Evolutionary conservation across 176 grass and related monocot species (phyloP), one percentile per base, ranked within the genome.

Genomic region (Alopecurus myosuroides): DNA sequence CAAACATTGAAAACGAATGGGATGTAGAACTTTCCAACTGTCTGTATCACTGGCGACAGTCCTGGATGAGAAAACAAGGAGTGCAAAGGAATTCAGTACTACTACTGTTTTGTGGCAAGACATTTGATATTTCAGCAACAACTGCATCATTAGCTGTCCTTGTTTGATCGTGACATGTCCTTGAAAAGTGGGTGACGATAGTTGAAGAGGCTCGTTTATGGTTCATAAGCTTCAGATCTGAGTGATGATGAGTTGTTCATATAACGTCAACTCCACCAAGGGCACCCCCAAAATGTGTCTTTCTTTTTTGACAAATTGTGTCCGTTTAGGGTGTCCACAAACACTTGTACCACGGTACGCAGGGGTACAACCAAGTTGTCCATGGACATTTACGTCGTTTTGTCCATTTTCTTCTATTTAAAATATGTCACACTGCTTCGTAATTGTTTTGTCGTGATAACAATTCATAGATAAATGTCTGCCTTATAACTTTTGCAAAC

Each of bases 161-260:
- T 25, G 48, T 33, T 72, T 68, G 39, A 79, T 45, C 39, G 40
- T 86, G 84, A 36, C 84, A 50, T 19, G 46, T 22, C n/a, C 31
- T 23, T 45, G 34, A 19, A 75, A 29, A 35, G 68, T 18, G 22
- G 11, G 76, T 36, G 51, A 4, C 25, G 17, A 34, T 63, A 65
- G 53, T 50, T 88, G 28, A 87, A 69, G 35, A 48, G 44, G 56
- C 25, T 56, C 18, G 57, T 42, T 79, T 79, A 31, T 17, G 44
- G 31, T 18, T 19, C 23, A 22, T 28, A 61, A 50, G 29, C 41
- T 75, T 84, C 71, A 62, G 70, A 64, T 75, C 77, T 81, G 69
- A 68, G 45, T 70, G 26, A 76, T 77, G 28, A 33, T 2, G 36
- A 19, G 40, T 22, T 70, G 37, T 7, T 70, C 3, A 44, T 44